Conservation (phyloP, 1,284 basidiomycete species). For the Puccinia polysora region DNA sequence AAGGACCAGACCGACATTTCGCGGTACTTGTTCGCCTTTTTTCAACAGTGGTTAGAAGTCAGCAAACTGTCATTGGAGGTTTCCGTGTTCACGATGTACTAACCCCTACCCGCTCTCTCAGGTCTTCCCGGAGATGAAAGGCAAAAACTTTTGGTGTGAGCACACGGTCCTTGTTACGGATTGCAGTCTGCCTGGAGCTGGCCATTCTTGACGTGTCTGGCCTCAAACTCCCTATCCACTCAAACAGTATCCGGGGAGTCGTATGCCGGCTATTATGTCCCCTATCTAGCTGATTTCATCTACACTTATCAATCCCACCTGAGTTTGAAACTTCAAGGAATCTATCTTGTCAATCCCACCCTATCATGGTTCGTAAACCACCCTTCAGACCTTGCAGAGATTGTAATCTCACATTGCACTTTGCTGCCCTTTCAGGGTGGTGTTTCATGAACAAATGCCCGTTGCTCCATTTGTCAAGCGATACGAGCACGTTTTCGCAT, state of each 20-base stretch:
- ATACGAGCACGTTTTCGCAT: constrained; percentile 33
- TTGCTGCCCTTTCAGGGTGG: neutral
- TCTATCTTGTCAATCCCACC: constrained; percentile 25
- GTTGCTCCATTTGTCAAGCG: constrained; percentile 31
- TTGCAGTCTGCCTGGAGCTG: no score
- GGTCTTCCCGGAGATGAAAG: constrained; percentile 41
- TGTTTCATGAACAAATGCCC: constrained; percentile 24
- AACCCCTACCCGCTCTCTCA: neutral
- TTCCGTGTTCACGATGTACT: neutral
- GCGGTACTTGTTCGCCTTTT: constrained; percentile 35
- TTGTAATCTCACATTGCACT: neutral
- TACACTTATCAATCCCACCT: constrained; percentile 20
- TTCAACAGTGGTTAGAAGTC: constrained; percentile 30
- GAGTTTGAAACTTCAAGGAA: constrained; percentile 23
- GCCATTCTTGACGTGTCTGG: no score
- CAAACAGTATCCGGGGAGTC: constrained; percentile 34
- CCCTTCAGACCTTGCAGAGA: neutral
- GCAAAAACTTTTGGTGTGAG: constrained; percentile 40
- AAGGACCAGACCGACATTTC: constrained; percentile 37
- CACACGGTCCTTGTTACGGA: neutral
- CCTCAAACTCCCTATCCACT: no score
- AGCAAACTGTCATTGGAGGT: no score
- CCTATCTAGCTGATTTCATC: constrained; percentile 40
- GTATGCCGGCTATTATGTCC: constrained; percentile 37
- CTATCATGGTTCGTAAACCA: constrained; percentile 17